Evolutionary conservation across 2,329 filamentous ascomycete species (phyloP).

Genomic region (Teratosphaeria destructans): DNA sequence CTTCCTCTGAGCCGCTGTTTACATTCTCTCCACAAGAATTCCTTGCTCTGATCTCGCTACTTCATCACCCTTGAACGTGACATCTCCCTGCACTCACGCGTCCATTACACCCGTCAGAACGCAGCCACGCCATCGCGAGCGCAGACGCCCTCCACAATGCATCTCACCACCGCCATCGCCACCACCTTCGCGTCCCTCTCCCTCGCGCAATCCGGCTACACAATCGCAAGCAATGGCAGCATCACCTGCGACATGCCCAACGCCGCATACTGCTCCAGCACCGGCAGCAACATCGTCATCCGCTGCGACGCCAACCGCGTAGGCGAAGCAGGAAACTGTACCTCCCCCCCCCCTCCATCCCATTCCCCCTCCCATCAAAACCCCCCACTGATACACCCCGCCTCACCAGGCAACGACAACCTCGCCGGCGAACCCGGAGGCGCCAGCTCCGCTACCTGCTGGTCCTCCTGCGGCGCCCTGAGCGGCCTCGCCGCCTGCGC

Average conservation of each 20-base stretch:
- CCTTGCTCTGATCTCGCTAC: background rate
- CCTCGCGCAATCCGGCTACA: background rate
- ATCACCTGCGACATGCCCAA: slow-evolving; percentile 1
- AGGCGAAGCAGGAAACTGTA: slow-evolving; percentile 4
- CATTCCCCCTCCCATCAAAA: background rate
- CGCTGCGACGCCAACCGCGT: slow-evolving; percentile 1
- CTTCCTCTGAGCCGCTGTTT: background rate
- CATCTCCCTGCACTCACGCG: background rate
- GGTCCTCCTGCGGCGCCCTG: background rate
- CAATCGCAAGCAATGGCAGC: background rate
- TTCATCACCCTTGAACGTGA: background rate
- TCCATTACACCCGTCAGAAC: background rate
- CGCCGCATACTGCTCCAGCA: background rate
- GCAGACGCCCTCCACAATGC: background rate
- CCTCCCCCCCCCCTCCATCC: background rate
- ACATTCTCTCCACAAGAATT: background rate
- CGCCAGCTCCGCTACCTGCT: background rate
- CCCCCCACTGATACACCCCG: background rate
- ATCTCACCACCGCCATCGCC: background rate
- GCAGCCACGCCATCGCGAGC: background rate
- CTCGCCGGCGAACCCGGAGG: background rate
- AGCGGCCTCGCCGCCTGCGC: slow-evolving; percentile 2
- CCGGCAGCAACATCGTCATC: slow-evolving; percentile 5
- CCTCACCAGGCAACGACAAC: slow-evolving; percentile 2
- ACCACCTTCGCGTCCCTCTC: background rate